Evolutionary conservation across 1,139 yeast species (phyloP), one percentile per base, ranked within the genome.

Genomic region (Yamadazyma buinensis): DNA sequence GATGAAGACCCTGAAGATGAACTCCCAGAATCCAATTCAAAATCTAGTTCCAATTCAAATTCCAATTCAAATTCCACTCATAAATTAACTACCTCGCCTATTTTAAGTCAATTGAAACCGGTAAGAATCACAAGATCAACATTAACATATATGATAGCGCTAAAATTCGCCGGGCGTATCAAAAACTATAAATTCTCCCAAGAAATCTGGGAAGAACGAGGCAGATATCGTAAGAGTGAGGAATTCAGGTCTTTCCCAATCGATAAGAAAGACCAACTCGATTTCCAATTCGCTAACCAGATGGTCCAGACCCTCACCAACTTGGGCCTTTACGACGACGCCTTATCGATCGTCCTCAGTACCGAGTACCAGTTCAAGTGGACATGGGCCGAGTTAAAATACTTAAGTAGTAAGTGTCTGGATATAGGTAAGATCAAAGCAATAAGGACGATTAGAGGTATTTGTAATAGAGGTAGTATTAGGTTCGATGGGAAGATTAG

Each of bases 191-290:
- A 64, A 1, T 73, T 82, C 51, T 88, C 90, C 3, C 77, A 78
- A 38, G 55, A 60, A 24, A 66, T 84, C 1, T 86, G 96, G 95
- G 57, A 61, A 2, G 95, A 84, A 51, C 72, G 96, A 50, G 97
- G 96, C 2, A 45, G 55, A 26, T 86, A 70, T 59, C 67, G 97
- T 32, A 78, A 77, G 40, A 68, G 85, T 0, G 31, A 40, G 0
- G 44, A 46, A 1, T 85, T 80, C 60, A 72, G 64, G 37, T 36
- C 44, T 1, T 44, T 79, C 23, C 37, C 65, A 1, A 49, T 62
- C 8, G 46, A 41, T 1, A 56, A 55, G 23, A 79, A 77, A 45
- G 71, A 71, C 29, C 47, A 55, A 9, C 58, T 66, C 1, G 96
- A 88, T 53, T 82, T 80, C 55, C 66, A 67, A 39, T 84, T 84